Percentiles rank a stretch among this genome's conserved stretches.
phyloP scores from a whole-genome alignment of 1,284 basidiomycete species.

The Ganoderma resinaceum region DNA sequence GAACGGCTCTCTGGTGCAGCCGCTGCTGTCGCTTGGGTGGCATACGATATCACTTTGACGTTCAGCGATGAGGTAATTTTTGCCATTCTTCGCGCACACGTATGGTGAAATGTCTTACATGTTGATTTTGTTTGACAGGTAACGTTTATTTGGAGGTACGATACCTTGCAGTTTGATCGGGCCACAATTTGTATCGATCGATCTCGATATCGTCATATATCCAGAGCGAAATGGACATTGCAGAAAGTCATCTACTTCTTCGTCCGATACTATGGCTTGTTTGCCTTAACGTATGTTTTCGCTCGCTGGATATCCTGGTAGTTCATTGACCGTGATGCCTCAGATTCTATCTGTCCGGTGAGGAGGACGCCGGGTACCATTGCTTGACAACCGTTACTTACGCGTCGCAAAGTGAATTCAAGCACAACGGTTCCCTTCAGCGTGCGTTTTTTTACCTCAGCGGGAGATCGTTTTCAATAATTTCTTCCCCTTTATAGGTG shows the following conservation, averaged over 20 bases:
- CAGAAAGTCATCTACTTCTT: background rate
- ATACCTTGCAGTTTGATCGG: background rate
- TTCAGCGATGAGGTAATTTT: background rate
- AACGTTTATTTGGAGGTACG: background rate
- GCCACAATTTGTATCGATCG: background rate
- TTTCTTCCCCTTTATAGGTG: background rate
- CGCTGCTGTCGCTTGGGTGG: background rate
- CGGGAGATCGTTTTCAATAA: background rate
- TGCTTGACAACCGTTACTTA: background rate
- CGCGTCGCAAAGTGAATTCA: background rate
- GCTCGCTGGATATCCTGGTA: background rate
- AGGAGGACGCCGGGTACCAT: background rate
- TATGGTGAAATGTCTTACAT: background rate
- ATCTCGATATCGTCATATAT: background rate
- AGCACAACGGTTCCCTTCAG: background rate
- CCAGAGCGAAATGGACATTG: background rate
- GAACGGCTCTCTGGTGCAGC: background rate
- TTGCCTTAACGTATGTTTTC: background rate
- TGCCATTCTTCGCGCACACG: background rate
- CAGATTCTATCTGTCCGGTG: background rate
- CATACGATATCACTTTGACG: background rate
- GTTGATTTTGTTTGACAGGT: background rate
- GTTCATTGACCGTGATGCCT: background rate
- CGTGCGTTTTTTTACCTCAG: background rate
- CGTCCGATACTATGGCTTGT: background rate